These are phyloP conservation scores for Podochytrium sp. DNA, from an alignment of 192 early-diverging fungal species.

Conservation along the genomic window DNA sequence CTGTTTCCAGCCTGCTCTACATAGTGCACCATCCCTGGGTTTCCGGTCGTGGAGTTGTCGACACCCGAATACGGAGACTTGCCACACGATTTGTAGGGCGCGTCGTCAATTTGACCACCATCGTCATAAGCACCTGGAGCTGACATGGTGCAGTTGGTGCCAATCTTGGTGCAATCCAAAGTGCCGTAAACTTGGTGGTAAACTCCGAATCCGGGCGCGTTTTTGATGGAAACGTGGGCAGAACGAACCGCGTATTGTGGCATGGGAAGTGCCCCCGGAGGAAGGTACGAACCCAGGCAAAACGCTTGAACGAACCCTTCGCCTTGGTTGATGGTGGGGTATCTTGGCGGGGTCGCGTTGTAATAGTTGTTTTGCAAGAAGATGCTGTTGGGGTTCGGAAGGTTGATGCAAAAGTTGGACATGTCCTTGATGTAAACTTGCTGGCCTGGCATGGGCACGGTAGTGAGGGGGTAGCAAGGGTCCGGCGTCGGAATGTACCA, in stretches of 20 bases:
- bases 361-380: constrained; percentile 25
- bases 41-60: not conserved
- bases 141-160: constrained; percentile 29
- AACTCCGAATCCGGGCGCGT: not conserved
- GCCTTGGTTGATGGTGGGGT: constrained; percentile 30
- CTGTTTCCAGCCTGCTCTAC: constrained; percentile 44
- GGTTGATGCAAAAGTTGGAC: constrained; percentile 38
- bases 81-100: constrained; percentile 30
- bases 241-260: constrained; percentile 19
- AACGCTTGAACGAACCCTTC: constrained; percentile 38
- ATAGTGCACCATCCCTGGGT: constrained; percentile 25
- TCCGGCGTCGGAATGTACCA: constrained; percentile 17
- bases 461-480: constrained; percentile 2
- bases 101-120: constrained; percentile 15
- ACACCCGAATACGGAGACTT: constrained; percentile 43
- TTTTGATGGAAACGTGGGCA: constrained; percentile 23
- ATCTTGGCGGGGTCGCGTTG: not conserved
- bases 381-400: constrained; percentile 32
- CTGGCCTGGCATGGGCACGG: constrained; percentile 5
- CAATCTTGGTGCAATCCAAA: constrained; percentile 25
- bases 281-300: constrained; percentile 34
- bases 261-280: constrained; percentile 28
- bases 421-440: constrained; percentile 24
- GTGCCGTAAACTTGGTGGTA: constrained; percentile 35
- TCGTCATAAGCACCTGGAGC: constrained; percentile 25